phyloP scores from a whole-genome alignment of 208 protist genomes.

The Kentomonas sorsogonicus region DNA sequence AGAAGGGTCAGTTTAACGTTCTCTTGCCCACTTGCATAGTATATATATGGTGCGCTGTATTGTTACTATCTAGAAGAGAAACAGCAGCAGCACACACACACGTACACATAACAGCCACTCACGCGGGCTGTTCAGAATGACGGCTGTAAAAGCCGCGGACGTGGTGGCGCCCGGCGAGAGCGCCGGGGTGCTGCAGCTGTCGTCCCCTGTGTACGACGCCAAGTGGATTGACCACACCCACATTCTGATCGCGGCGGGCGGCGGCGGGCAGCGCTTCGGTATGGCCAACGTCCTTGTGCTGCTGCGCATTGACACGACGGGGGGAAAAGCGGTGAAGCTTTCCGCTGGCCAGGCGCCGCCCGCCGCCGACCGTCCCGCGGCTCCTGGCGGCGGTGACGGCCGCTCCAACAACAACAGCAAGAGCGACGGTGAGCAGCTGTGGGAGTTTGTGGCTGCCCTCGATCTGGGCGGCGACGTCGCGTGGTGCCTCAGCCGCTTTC shows the following conservation, averaged over 20 bases:
- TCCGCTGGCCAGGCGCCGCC: background rate
- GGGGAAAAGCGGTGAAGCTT: background rate
- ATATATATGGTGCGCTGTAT: too few species aligned
- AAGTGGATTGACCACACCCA: slow-evolving; percentile 49
- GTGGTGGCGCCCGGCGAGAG: too few species aligned
- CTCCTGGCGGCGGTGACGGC: background rate
- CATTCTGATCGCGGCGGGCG: slow-evolving; percentile 71
- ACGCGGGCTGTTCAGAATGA: too few species aligned
- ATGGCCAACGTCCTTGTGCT: slow-evolving; percentile 78
- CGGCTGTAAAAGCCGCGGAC: too few species aligned
- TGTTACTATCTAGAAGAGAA: too few species aligned
- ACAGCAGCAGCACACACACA: too few species aligned
- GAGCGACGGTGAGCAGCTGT: slow-evolving; percentile 17
- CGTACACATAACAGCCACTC: too few species aligned
- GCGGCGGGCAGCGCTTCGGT: slow-evolving; percentile 71
- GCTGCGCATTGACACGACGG: slow-evolving; percentile 24
- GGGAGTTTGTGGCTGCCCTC: slow-evolving; percentile 48
- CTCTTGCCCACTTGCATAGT: too few species aligned
- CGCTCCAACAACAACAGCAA: background rate
- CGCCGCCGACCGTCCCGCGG: background rate
- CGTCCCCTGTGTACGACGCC: too few species aligned
- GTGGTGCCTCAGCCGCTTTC: slow-evolving; percentile 70
- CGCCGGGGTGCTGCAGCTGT: too few species aligned
- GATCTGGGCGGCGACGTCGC: slow-evolving; percentile 71
- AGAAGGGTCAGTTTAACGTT: too few species aligned